A percentile compares a stretch with the other conserved stretches of the same genome.
phyloP scores from a whole-genome alignment of 2,329 filamentous ascomycete species.

The Penicillium sp. region DNA sequence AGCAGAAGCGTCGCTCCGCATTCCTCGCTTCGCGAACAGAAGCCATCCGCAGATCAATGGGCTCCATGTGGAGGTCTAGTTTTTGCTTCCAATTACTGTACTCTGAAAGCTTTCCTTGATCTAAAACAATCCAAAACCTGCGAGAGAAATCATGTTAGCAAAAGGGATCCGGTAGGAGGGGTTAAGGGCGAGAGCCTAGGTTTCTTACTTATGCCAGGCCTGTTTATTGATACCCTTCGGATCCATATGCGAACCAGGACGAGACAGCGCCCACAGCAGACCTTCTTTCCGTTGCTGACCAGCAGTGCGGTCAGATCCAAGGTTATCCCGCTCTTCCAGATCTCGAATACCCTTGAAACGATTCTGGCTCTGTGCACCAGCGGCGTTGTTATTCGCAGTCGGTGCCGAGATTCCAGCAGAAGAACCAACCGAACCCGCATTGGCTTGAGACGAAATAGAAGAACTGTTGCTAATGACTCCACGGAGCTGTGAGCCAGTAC shows the following conservation, averaged over 20 bases:
- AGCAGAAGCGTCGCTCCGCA: constrained; percentile 93
- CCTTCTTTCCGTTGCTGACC: constrained; percentile 87
- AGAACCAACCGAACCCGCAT: constrained; percentile 38
- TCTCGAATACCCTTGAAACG: constrained; percentile 92
- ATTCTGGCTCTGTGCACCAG: constrained; percentile 49
- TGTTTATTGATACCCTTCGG: constrained; percentile 95
- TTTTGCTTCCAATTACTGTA: constrained; percentile 99
- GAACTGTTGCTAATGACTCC: constrained; percentile 57
- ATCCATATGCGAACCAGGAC: constrained; percentile 92
- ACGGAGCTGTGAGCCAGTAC: constrained; percentile 72
- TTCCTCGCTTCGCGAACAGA: constrained; percentile 95
- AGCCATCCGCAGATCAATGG: constrained; percentile 94
- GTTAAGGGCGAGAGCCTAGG: background rate
- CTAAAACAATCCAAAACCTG: constrained; percentile 97
- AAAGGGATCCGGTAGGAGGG: background rate
- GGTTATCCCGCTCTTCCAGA: constrained; percentile 78
- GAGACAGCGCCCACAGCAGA: constrained; percentile 89
- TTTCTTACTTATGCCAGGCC: constrained; percentile 93
- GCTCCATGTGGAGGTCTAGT: constrained; percentile 95
- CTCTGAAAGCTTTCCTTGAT: constrained; percentile 94
- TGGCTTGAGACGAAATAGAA: constrained; percentile 49
- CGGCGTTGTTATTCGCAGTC: constrained; percentile 32
- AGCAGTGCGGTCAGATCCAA: constrained; percentile 61
- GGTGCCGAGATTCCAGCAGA: constrained; percentile 32
- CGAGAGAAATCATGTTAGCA: constrained; percentile 2